Percentiles rank a stretch among this genome's conserved stretches.
These are phyloP conservation scores for Pyronema domesticum DNA, from an alignment of 495 filamentous ascomycete genomes.

Conservation along the genomic window DNA sequence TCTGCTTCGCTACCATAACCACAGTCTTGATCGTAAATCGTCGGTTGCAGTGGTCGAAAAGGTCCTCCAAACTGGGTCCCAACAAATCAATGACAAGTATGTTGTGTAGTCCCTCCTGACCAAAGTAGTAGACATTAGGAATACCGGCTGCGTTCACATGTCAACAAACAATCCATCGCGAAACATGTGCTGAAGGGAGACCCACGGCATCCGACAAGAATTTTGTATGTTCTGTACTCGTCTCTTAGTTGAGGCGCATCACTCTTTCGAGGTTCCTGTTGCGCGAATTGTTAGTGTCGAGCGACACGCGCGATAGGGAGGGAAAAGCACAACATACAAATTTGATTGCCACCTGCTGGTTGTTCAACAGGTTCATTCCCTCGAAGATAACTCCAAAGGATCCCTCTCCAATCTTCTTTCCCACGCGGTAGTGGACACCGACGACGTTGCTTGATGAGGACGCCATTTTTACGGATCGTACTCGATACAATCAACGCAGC, in stretches of 20 bases:
- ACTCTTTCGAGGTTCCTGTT: conserved; percentile 90
- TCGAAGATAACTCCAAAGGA: conserved; percentile 99
- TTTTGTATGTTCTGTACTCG: conserved; percentile 99
- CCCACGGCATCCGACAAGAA: conserved; percentile 96
- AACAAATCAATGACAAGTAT: conserved; percentile 97
- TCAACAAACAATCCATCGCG: conserved; percentile 12
- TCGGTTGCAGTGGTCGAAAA: conserved; percentile 94
- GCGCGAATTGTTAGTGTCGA: conserved; percentile 3
- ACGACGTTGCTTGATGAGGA: conserved; percentile 96
- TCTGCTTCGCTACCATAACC: conserved; percentile 99
- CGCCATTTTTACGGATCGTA: conserved; percentile 41
- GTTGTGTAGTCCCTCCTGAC: conserved; percentile 96
- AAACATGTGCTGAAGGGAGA: conserved; percentile 25
- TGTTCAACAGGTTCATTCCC: conserved; percentile 95
- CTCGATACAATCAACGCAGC: conserved; percentile 1
- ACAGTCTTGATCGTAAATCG: conserved; percentile 94
- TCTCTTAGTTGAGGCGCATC: conserved; percentile 95
- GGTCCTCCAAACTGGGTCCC: conserved; percentile 86
- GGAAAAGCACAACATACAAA: conserved; percentile 49
- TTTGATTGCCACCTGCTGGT: conserved; percentile 98
- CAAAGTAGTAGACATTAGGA: conserved; percentile 99
- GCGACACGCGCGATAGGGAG: background rate
- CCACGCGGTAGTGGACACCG: conserved; percentile 95
- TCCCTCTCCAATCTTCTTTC: conserved; percentile 98
- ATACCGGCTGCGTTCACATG: conserved; percentile 55